Evolutionary conservation across 805 yeast genomes (phyloP).

Genomic region (Candida berthetii): DNA sequence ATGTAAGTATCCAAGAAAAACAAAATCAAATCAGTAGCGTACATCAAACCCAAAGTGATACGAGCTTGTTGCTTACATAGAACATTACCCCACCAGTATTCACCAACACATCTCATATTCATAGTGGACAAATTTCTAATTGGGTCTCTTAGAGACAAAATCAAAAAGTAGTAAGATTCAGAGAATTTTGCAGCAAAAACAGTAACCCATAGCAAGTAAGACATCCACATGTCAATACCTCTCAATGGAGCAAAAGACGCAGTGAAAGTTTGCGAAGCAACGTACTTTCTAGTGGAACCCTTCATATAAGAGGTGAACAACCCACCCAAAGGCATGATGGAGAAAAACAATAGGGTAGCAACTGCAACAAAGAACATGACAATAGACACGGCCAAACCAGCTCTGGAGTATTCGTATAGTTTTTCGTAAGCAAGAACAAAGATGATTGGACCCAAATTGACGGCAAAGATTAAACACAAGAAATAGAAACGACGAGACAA

Average conservation of each 20-base stretch:
- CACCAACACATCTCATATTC: slow-evolving; percentile 94
- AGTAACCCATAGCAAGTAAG: slow-evolving; percentile 83
- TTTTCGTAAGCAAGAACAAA: slow-evolving; percentile 83
- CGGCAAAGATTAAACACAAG: slow-evolving; percentile 53
- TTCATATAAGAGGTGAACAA: slow-evolving; percentile 89
- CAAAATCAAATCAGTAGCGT: slow-evolving; percentile 83
- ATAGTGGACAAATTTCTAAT: slow-evolving; percentile 81
- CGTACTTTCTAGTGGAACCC: slow-evolving; percentile 78
- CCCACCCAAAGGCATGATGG: slow-evolving; percentile 96
- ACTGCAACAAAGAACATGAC: slow-evolving; percentile 88
- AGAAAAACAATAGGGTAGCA: slow-evolving; percentile 76
- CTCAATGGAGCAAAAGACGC: slow-evolving; percentile 77
- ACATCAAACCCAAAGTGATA: slow-evolving; percentile 89
- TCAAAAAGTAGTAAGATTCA: slow-evolving; percentile 92
- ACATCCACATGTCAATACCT: slow-evolving; percentile 95
- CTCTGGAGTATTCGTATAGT: slow-evolving; percentile 53
- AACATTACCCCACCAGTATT: slow-evolving; percentile 72
- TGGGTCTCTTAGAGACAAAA: slow-evolving; percentile 88
- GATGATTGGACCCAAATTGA: slow-evolving; percentile 81
- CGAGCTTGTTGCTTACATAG: slow-evolving; percentile 84
- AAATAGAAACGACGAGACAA: slow-evolving; percentile 82
- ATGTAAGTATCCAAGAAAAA: slow-evolving; percentile 98
- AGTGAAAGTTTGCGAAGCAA: slow-evolving; percentile 93
- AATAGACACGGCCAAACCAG: slow-evolving; percentile 74
- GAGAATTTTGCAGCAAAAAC: slow-evolving; percentile 84